Percentiles rank a stretch among this genome's conserved stretches.
These are phyloP conservation scores for Hortaea werneckii DNA, from an alignment of 2,329 filamentous ascomycete genomes.

Conservation along the genomic window DNA sequence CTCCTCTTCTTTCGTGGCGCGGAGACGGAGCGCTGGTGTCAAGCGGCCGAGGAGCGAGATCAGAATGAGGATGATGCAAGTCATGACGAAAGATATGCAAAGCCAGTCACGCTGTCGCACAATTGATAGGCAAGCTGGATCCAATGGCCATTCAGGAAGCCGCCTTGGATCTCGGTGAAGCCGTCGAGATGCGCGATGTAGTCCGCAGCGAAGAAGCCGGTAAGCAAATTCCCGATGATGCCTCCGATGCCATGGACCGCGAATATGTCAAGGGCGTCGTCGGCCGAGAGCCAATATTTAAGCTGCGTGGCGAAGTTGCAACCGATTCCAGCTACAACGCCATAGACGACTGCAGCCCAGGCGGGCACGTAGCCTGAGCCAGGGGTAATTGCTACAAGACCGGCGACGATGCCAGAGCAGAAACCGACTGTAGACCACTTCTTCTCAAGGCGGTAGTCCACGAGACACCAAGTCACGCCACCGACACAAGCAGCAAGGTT, in stretches of 20 bases:
- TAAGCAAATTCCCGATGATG: constrained; percentile 67
- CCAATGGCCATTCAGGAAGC: constrained; percentile 78
- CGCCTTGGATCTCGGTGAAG: constrained; percentile 54
- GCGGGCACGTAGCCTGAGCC: constrained; percentile 77
- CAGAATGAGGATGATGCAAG: constrained; percentile 57
- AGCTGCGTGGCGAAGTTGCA: constrained; percentile 89
- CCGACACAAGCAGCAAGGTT: constrained; percentile 77
- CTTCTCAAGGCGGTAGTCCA: constrained; percentile 78
- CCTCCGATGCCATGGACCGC: constrained; percentile 73
- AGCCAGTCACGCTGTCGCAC: constrained; percentile 67
- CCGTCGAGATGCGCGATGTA: constrained; percentile 78
- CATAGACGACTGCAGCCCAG: constrained; percentile 75
- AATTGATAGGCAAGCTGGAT: constrained; percentile 75
- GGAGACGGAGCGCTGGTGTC: constrained; percentile 64
- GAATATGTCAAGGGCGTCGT: constrained; percentile 83
- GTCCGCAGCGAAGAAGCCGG: constrained; percentile 73
- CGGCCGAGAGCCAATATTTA: constrained; percentile 71
- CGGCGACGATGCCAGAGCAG: constrained; percentile 81
- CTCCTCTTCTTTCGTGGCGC: constrained; percentile 67
- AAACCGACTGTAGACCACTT: constrained; percentile 93
- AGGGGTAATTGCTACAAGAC: constrained; percentile 79
- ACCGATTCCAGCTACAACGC: constrained; percentile 61
- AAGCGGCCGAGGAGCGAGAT: constrained; percentile 62
- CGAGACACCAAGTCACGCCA: constrained; percentile 78
- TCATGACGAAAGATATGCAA: constrained; percentile 69